Conservation (phyloP, 2,329 filamentous ascomycete genomes). For the Colletotrichum sp. region DNA sequence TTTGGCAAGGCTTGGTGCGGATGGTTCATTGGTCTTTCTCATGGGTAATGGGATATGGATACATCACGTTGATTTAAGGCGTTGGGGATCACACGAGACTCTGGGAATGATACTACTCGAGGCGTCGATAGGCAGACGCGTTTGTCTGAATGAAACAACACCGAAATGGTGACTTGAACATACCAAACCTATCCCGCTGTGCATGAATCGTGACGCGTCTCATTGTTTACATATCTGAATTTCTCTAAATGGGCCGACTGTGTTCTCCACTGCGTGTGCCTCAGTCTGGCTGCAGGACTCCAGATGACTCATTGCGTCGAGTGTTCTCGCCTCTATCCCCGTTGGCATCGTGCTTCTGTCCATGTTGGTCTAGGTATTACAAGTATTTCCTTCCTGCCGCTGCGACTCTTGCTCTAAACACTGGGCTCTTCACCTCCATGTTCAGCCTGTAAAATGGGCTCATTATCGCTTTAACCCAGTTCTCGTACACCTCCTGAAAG, state of each 20-base stretch:
- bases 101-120: constrained; percentile 21
- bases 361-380: constrained; percentile 39
- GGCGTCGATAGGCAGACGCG: constrained; percentile 26
- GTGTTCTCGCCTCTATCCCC: background rate
- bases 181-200: background rate
- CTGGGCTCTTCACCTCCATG: constrained; percentile 82
- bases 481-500: constrained; percentile 94
- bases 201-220: background rate
- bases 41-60: constrained; percentile 20
- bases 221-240: background rate
- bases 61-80: constrained; percentile 27
- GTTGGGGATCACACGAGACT: constrained; percentile 27
- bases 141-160: constrained; percentile 23
- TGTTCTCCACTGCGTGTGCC: background rate
- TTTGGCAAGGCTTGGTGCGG: background rate
- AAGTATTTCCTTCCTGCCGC: constrained; percentile 94
- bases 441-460: constrained; percentile 92
- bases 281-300: background rate
- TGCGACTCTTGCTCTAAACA: constrained; percentile 82
- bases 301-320: background rate
- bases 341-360: background rate
- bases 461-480: constrained; percentile 97
- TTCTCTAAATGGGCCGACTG: background rate
- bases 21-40: constrained; percentile 20
- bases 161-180: constrained; percentile 25